Percentiles rank a stretch among this genome's conserved stretches.
Evolutionary conservation across 1,284 basidiomycete genomes (phyloP).

Genomic region (Rhizopogon hawkerae): DNA sequence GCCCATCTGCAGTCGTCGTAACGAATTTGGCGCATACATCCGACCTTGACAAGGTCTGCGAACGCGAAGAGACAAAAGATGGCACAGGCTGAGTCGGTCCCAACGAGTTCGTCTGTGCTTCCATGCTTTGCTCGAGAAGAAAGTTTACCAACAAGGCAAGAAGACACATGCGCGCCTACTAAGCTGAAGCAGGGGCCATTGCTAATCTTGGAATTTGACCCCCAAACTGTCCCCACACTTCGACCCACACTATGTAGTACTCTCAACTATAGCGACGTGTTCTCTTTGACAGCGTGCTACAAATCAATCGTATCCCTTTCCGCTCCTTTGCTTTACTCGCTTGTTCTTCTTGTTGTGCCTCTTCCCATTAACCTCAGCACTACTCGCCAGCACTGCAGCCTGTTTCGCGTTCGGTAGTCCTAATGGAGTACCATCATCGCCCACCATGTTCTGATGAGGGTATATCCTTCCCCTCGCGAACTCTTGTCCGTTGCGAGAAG

Average conservation of each 20-base stretch:
- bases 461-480: conserved; percentile 61
- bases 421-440: conserved; percentile 65
- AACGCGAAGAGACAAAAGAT: conserved; percentile 16
- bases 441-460: conserved; percentile 75
- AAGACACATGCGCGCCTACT: not conserved
- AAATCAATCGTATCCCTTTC: conserved; percentile 75
- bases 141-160: not conserved
- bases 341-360: conserved; percentile 86
- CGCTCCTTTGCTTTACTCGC: conserved; percentile 81
- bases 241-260: not conserved
- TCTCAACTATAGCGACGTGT: not conserved
- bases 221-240: too few relatives aligned
- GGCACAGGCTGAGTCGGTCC: conserved; percentile 23
- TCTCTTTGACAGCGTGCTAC: not conserved
- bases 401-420: conserved; percentile 40
- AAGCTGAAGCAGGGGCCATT: not conserved
- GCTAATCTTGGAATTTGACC: not conserved
- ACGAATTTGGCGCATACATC: conserved; percentile 64
- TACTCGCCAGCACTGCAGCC: conserved; percentile 38
- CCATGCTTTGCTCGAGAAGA: conserved; percentile 12
- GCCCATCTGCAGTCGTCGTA: conserved; percentile 43
- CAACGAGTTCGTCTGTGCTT: conserved; percentile 7
- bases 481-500: conserved; percentile 45
- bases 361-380: conserved; percentile 49
- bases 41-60: conserved; percentile 8